Conservation (phyloP, 1,284 basidiomycete species). For the Phlebopus sp. region DNA sequence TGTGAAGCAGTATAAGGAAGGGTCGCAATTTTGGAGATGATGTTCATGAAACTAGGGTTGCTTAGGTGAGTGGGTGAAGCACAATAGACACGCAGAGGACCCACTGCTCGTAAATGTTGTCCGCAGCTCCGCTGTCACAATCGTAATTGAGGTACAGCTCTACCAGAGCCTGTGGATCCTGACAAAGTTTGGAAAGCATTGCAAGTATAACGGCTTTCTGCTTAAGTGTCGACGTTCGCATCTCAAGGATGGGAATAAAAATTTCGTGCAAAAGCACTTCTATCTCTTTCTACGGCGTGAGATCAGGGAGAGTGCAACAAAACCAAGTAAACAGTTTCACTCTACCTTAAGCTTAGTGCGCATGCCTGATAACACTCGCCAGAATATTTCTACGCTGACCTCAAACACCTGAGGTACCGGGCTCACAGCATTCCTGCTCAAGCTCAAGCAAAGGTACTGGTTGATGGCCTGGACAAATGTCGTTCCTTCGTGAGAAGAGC, state of each 20-base stretch:
- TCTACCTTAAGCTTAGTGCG: conserved; percentile 90
- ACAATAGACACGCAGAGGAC: conserved; percentile 23
- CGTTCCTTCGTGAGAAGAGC: conserved; percentile 80
- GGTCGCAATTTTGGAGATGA: conserved; percentile 87
- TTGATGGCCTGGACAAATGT: conserved; percentile 90
- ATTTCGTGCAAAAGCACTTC: conserved; percentile 98
- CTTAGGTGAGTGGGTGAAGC: conserved; percentile 9
- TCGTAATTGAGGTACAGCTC: conserved; percentile 99
- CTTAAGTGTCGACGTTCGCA: conserved; percentile 93
- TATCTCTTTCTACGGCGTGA: conserved; percentile 84
- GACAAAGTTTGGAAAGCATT: conserved; percentile 83
- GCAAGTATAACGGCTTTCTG: conserved; percentile 91
- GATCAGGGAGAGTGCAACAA: conserved; percentile 3
- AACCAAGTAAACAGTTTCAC: background rate
- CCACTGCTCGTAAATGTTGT: conserved; percentile 95
- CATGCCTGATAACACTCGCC: conserved; percentile 92
- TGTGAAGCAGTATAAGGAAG: conserved; percentile 57
- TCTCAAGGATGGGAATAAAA: conserved; percentile 97
- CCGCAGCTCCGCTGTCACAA: conserved; percentile 87
- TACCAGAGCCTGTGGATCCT: conserved; percentile 94
- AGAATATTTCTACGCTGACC: conserved; percentile 97
- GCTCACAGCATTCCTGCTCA: conserved; percentile 95
- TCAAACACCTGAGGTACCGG: conserved; percentile 97
- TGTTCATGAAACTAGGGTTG: conserved; percentile 78
- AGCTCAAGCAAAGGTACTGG: conserved; percentile 90